phyloP scores from a whole-genome alignment of 1,139 yeast species.

The Pichia sp. region DNA sequence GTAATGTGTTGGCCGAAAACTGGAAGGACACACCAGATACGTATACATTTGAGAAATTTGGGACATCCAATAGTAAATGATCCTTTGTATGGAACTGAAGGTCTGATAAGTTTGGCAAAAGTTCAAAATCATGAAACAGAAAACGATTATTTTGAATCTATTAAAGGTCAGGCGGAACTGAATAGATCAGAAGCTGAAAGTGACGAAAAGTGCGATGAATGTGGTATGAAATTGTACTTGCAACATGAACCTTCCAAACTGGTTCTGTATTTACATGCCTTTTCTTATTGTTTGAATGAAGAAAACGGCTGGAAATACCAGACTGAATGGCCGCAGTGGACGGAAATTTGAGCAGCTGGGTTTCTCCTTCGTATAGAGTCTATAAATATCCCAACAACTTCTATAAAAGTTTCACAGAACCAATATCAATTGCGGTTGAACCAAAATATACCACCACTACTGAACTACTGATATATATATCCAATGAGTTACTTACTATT shows the following conservation, averaged over 20 bases:
- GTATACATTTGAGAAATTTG: constrained; percentile 59
- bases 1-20: constrained; percentile 61
- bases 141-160: constrained; percentile 14
- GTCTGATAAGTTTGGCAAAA: constrained; percentile 5
- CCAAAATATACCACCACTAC: too few relatives aligned
- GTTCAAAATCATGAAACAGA: background rate
- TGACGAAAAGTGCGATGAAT: constrained; percentile 33
- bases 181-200: constrained; percentile 15
- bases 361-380: too few relatives aligned
- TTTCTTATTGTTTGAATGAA: constrained; percentile 31
- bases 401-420: too few relatives aligned
- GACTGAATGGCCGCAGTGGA: constrained; percentile 36
- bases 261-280: constrained; percentile 53
- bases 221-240: constrained; percentile 34
- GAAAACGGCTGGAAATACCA: constrained; percentile 25
- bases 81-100: constrained; percentile 35
- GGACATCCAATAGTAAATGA: constrained; percentile 70
- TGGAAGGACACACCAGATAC: constrained; percentile 75
- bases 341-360: too few relatives aligned
- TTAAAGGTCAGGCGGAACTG: constrained; percentile 11
- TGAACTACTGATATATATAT: too few relatives aligned
- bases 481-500: too few relatives aligned
- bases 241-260: constrained; percentile 33
- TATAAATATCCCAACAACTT: too few relatives aligned
- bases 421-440: too few relatives aligned